A percentile compares a stretch with the other conserved stretches of the same genome.
These are phyloP conservation scores for Kwoniella pini DNA, from an alignment of 768 basidiomycete genomes.

Conservation along the genomic window DNA sequence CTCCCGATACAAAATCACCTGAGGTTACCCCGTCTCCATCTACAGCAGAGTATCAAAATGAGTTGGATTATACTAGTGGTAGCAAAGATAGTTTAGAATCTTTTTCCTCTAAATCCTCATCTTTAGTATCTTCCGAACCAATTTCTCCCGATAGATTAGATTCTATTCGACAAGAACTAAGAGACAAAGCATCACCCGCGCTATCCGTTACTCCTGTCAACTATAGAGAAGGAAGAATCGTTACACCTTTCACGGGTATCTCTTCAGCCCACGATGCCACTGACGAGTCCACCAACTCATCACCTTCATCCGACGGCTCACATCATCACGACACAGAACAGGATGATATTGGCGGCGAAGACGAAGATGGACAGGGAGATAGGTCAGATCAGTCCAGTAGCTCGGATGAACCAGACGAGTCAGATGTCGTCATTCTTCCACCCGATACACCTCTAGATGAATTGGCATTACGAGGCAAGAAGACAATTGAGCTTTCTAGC, in stretches of 20 bases:
- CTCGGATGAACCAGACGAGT: slow-evolving; percentile 1
- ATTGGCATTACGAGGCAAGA: slow-evolving; percentile 12
- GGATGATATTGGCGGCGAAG: too few species aligned
- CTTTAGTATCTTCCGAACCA: neutral
- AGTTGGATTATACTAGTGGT: neutral
- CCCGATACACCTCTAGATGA: slow-evolving; percentile 23
- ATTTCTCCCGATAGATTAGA: neutral
- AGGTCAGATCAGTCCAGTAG: too few species aligned
- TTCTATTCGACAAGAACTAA: neutral
- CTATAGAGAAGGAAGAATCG: neutral
- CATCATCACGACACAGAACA: too few species aligned
- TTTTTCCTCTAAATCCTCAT: neutral
- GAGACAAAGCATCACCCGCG: neutral
- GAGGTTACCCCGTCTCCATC: too few species aligned
- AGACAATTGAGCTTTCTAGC: slow-evolving; percentile 1
- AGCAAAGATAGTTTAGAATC: neutral
- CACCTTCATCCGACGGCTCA: too few species aligned
- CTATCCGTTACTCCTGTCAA: neutral
- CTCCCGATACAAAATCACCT: neutral
- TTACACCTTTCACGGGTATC: neutral
- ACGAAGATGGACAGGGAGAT: too few species aligned
- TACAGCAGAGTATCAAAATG: neutral
- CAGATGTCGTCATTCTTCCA: slow-evolving; percentile 4
- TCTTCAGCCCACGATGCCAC: neutral
- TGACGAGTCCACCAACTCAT: too few species aligned